Evolutionary conservation across 257 asterid genomes (phyloP), one percentile per base, ranked within the genome.

Genomic region (Solanum chmielewskii): DNA sequence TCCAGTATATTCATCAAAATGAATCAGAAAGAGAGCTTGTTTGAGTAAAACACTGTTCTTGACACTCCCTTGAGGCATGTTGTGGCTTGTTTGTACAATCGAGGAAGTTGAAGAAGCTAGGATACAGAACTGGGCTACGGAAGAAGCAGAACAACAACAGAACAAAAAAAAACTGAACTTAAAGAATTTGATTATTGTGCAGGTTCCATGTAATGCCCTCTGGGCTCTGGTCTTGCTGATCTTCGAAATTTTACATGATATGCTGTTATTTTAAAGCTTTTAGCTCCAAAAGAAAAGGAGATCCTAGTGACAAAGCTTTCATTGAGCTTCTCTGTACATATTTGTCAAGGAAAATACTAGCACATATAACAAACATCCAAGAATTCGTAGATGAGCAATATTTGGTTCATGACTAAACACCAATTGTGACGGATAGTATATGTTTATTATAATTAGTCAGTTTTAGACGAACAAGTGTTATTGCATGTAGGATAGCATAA

Each of bases 1-100:
- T 91, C 60, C 92, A 91, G 20, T 87, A 88, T 64, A 89, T 82
- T 89, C 71, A 77, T 25, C 71, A 90, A 74, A 90, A 91, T 77
- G 93, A 87, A 87, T 83, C 91, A 3, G 93, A 95, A 84, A 85
- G 90, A 31, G 92, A 91, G 88, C 87, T 88, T 60, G 89, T 86
- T 16, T 91, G 83, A 49, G 69, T 18, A 89, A 69, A 35, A 39
- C 84, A 87, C 82, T 45, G 87, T 83, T 29, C n/a, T 42, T 37
- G 42, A 33, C 59, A 44, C 82, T 33, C 31, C 15, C 35, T 21
- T 21, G 29, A 23, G 60, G 29, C 60, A 83, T 35, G 23, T 20
- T n/a, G 37, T 25, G 1, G n/a, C 4, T 44, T 31, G 27, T 70
- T 42, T 42, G 11, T 52, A 59, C 66, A 66, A 68, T 31, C 6